Evolutionary conservation across 352 stramenopile species (phyloP).

Genomic region (Plasmopara muralis): DNA sequence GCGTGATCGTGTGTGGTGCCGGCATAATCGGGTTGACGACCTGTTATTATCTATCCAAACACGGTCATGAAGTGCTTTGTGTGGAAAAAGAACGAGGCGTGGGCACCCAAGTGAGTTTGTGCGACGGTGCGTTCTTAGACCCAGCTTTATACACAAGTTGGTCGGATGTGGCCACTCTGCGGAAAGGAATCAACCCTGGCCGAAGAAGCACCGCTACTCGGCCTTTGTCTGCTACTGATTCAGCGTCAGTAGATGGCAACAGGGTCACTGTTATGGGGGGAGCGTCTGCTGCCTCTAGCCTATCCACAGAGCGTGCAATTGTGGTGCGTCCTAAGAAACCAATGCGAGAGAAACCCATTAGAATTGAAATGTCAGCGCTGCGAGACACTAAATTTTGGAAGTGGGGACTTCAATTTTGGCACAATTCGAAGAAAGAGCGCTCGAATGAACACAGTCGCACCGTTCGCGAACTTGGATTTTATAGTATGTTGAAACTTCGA

Average conservation of each 20-base stretch:
- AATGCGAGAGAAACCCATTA: constrained; percentile 62
- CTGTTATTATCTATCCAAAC: constrained; percentile 80
- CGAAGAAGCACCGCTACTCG: constrained; percentile 7
- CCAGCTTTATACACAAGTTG: constrained; percentile 76
- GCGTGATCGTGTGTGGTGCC: constrained; percentile 81
- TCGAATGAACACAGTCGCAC: constrained; percentile 74
- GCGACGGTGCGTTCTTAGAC: constrained; percentile 79
- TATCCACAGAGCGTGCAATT: constrained; percentile 22
- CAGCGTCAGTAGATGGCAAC: constrained; percentile 24
- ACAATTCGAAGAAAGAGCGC: constrained; percentile 68
- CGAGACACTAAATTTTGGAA: constrained; percentile 82
- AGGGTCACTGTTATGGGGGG: constrained; percentile 31
- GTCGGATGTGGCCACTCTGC: constrained; percentile 64
- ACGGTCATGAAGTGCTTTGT: constrained; percentile 81
- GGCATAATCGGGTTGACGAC: constrained; percentile 81
- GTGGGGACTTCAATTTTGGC: constrained; percentile 81
- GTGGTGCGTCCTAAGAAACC: constrained; percentile 28
- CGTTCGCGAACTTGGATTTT: constrained; percentile 80
- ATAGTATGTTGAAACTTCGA: constrained; percentile 79
- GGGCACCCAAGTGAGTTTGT: constrained; percentile 73
- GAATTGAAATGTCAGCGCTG: constrained; percentile 77
- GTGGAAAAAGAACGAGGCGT: constrained; percentile 78
- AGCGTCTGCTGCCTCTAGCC: constrained; percentile 28
- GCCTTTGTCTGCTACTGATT: constrained; percentile 9
- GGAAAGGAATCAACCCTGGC: constrained; percentile 26